Conservation (phyloP, 257 asterid genomes). For the Penstemon davidsonii region DNA sequence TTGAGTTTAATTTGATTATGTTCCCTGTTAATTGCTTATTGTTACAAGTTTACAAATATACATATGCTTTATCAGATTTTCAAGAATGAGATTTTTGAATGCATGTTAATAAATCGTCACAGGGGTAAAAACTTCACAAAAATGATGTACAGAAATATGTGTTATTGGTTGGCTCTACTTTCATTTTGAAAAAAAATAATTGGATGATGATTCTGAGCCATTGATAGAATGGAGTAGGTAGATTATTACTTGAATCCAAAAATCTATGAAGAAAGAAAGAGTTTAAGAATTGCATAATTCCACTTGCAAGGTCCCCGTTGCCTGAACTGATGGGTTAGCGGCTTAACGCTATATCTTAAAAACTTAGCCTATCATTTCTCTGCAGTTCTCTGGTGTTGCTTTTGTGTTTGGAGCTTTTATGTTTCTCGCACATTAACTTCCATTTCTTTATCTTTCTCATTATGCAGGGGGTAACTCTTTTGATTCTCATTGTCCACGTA, state of each 20-base stretch:
- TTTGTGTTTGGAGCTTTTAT: constrained; percentile 16
- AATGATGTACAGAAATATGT: not conserved
- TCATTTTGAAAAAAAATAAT: not conserved
- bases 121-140: not conserved
- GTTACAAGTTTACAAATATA: too few relatives aligned
- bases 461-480: constrained; percentile 67
- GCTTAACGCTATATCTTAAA: not conserved
- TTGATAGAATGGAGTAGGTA: not conserved
- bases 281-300: not conserved
- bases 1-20: not conserved
- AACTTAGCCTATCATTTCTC: constrained; percentile 4
- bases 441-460: constrained; percentile 12
- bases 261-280: not conserved
- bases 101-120: not conserved
- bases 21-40: too few relatives aligned
- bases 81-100: too few relatives aligned
- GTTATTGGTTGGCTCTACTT: not conserved
- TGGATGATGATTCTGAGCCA: not conserved
- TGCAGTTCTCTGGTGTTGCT: constrained; percentile 14
- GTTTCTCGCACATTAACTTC: constrained; percentile 18
- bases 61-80: too few relatives aligned
- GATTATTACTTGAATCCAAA: too few relatives aligned
- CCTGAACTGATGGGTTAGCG: constrained; percentile 10
- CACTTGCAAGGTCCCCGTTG: constrained; percentile 17
- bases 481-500: constrained; percentile 67